phyloP scores from a whole-genome alignment of 495 filamentous ascomycete genomes.

The Podospora sp. region DNA sequence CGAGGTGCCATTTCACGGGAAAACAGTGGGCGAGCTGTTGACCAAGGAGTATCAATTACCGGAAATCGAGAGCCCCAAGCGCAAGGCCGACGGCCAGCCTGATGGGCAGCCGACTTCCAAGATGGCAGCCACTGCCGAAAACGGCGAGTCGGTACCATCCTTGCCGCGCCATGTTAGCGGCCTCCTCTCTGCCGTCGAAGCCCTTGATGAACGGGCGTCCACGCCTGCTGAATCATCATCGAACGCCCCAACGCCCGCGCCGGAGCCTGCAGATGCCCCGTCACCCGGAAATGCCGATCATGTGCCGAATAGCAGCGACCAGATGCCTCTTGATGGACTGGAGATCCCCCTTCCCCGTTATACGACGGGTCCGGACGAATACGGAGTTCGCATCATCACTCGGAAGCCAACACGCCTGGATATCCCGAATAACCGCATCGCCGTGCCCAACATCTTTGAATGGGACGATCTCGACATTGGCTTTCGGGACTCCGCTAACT shows the following conservation, averaged over 20 bases:
- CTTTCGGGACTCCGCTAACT: constrained; percentile 54
- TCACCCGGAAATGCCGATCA: constrained; percentile 23
- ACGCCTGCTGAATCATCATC: constrained; percentile 39
- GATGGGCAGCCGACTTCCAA: constrained; percentile 46
- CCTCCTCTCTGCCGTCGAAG: constrained; percentile 46
- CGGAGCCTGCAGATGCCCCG: constrained; percentile 30
- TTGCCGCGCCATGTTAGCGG: constrained; percentile 44
- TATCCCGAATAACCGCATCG: constrained; percentile 47
- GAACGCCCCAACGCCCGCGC: constrained; percentile 40
- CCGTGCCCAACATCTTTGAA: constrained; percentile 42
- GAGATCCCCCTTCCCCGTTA: constrained; percentile 44
- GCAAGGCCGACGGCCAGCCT: constrained; percentile 44
- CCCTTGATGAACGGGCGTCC: constrained; percentile 36
- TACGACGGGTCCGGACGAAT: constrained; percentile 43
- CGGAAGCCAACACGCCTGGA: constrained; percentile 34
- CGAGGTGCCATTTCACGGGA: constrained; percentile 41
- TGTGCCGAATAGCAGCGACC: constrained; percentile 23
- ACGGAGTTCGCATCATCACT: constrained; percentile 43
- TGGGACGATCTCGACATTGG: constrained; percentile 50
- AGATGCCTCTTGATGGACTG: constrained; percentile 24
- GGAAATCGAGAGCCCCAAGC: constrained; percentile 36
- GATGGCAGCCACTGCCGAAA: constrained; percentile 32
- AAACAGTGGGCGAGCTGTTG: constrained; percentile 30
- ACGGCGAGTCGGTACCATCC: constrained; percentile 28
- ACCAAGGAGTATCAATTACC: constrained; percentile 26